These are phyloP conservation scores for Heimioporus sp. DNA, from an alignment of 768 basidiomycete genomes.

Conservation along the genomic window DNA sequence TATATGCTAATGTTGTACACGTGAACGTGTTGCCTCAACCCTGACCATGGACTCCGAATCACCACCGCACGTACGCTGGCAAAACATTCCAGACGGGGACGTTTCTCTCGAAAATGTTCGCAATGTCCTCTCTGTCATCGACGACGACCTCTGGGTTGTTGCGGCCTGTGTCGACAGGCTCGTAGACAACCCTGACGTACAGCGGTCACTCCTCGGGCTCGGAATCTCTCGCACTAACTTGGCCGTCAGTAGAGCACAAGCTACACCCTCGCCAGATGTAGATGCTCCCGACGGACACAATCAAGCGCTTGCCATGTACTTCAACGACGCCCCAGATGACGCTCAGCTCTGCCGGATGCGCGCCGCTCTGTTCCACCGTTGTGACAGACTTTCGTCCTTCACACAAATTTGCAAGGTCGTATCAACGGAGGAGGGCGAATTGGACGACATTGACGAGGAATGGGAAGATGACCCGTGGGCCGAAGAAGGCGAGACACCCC, in stretches of 20 bases:
- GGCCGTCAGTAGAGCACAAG: conserved; percentile 47
- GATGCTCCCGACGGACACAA: conserved; percentile 16
- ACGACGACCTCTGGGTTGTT: conserved; percentile 74
- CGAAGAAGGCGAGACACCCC: conserved; percentile 41
- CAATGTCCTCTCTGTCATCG: conserved; percentile 46
- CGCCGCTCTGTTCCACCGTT: conserved; percentile 59
- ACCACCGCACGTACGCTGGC: conserved; percentile 53
- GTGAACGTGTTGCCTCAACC: not conserved
- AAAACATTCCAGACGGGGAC: conserved; percentile 51
- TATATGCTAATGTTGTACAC: not conserved
- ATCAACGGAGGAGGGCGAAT: conserved; percentile 24
- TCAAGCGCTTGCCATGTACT: conserved; percentile 47
- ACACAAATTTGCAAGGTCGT: conserved; percentile 53
- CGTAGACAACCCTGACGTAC: conserved; percentile 52
- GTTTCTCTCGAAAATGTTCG: conserved; percentile 50
- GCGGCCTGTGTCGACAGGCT: conserved; percentile 72
- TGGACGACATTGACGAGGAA: conserved; percentile 42
- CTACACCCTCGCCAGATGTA: conserved; percentile 27
- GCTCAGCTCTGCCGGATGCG: conserved; percentile 67
- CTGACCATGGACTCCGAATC: conserved; percentile 37
- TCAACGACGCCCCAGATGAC: conserved; percentile 55
- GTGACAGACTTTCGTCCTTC: conserved; percentile 73
- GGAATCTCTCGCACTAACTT: conserved; percentile 60
- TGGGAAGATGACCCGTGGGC: conserved; percentile 65
- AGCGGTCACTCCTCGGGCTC: conserved; percentile 56